These are phyloP conservation scores for Casuarina equisetifolia DNA, from an alignment of 306 rosid genomes.

Conservation along the genomic window DNA sequence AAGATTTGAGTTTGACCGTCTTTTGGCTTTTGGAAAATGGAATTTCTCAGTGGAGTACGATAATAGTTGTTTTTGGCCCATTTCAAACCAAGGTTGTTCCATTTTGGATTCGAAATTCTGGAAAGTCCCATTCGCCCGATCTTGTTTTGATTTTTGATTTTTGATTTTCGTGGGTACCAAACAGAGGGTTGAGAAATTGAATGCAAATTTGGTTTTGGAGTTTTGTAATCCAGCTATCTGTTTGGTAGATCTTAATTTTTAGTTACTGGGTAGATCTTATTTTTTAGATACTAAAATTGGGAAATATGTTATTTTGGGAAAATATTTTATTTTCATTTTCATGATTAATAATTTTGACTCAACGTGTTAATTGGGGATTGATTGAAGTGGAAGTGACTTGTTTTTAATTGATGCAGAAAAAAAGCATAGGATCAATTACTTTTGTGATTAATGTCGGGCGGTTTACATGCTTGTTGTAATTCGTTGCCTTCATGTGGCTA, in stretches of 20 bases:
- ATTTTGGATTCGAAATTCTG: slow-evolving; percentile 25
- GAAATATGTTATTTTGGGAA: not conserved
- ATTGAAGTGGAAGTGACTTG: slow-evolving; percentile 1
- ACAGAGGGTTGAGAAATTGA: slow-evolving; percentile 23
- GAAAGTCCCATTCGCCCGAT: slow-evolving; percentile 13
- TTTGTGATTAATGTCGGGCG: slow-evolving; percentile 21
- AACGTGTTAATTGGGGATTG: slow-evolving; percentile 2
- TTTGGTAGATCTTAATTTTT: not conserved
- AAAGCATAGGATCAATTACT: slow-evolving; percentile 21
- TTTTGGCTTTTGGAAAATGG: slow-evolving; percentile 25
- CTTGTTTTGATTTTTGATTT: slow-evolving; percentile 10
- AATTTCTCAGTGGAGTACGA: slow-evolving; percentile 9
- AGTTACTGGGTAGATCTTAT: not conserved
- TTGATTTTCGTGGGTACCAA: slow-evolving; percentile 17
- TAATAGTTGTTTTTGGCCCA: slow-evolving; percentile 23
- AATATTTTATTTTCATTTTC: not conserved
- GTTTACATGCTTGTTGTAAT: slow-evolving; percentile 14
- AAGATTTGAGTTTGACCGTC: slow-evolving; percentile 28
- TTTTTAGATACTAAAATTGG: slow-evolving; percentile 7
- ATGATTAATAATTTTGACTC: not conserved
- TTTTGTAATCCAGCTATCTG: slow-evolving; percentile 5
- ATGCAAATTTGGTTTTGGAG: slow-evolving; percentile 6
- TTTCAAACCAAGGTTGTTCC: slow-evolving; percentile 20
- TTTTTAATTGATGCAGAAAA: slow-evolving; percentile 40
- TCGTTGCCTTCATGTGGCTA: slow-evolving; percentile 30